Conservation (phyloP, 495 filamentous ascomycete genomes). For the Copromyces sp. region DNA sequence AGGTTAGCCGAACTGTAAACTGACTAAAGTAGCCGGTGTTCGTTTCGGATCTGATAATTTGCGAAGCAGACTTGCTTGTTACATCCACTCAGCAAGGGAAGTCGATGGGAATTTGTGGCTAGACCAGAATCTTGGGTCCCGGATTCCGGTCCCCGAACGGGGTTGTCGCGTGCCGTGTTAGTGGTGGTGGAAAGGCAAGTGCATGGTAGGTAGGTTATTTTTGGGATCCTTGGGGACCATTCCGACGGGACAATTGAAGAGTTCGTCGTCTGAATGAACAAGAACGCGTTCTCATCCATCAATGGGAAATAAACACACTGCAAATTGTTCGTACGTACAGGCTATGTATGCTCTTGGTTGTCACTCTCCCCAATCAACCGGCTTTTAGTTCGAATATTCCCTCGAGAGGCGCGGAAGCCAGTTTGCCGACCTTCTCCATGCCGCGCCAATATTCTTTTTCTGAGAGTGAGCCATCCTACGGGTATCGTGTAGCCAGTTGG, state of each 20-base stretch:
- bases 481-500: conserved; percentile 4
- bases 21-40: not conserved
- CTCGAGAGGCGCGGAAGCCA: not conserved
- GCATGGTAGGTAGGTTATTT: not conserved
- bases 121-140: not conserved
- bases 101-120: not conserved
- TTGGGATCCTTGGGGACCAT: not conserved
- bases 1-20: not conserved
- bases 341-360: too few species aligned
- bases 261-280: not conserved
- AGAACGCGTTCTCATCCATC: not conserved
- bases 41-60: not conserved
- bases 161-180: not conserved
- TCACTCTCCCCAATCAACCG: not conserved
- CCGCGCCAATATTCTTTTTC: not conserved
- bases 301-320: not conserved
- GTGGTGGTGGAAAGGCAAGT: not conserved
- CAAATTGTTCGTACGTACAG: not conserved
- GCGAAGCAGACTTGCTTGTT: not conserved
- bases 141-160: not conserved
- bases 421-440: not conserved
- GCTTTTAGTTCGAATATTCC: too few species aligned
- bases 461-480: conserved; percentile 1
- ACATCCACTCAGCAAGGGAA: not conserved
- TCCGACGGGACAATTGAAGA: not conserved